Conservation (phyloP, 768 basidiomycete genomes). For the Mycena amicta region DNA sequence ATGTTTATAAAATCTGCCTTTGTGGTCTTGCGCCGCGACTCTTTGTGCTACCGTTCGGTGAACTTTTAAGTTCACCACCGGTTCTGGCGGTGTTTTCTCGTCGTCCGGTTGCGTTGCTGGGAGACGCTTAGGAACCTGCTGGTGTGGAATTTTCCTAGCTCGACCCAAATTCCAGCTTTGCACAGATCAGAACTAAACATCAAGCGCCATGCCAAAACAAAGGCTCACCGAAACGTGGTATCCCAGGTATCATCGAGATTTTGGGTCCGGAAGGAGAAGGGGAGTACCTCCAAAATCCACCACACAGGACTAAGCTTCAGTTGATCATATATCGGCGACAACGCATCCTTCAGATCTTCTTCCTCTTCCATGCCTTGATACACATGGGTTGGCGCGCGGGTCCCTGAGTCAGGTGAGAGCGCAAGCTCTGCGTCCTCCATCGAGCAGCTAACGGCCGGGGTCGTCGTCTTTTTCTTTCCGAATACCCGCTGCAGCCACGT, state of each 20-base stretch:
- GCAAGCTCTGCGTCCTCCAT: slow-evolving; percentile 2
- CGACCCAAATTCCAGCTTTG: slow-evolving; percentile 42
- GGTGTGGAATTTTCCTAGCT: slow-evolving; percentile 13
- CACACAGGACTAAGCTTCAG: slow-evolving; percentile 48
- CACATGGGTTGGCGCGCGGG: background rate
- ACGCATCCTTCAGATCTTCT: slow-evolving; percentile 63
- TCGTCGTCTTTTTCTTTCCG: background rate
- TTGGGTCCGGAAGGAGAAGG: slow-evolving; percentile 44
- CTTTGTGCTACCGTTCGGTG: slow-evolving; percentile 56
- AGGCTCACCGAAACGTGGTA: slow-evolving; percentile 34
- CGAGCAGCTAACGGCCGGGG: too few relatives aligned
- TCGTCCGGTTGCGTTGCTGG: background rate
- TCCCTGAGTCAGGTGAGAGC: slow-evolving; percentile 14
- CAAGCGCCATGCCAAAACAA: background rate
- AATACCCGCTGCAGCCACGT: slow-evolving; percentile 6
- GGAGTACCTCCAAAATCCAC: slow-evolving; percentile 72
- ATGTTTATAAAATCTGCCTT: slow-evolving; percentile 27
- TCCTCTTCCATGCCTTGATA: slow-evolving; percentile 51
- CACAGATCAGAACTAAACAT: background rate
- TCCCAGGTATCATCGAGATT: slow-evolving; percentile 40
- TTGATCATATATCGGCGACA: slow-evolving; percentile 63
- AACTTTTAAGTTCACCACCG: slow-evolving; percentile 37
- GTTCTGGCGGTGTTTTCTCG: too few relatives aligned
- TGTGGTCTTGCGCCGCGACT: slow-evolving; percentile 50
- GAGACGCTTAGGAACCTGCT: too few relatives aligned